These are phyloP conservation scores for Pseudozyma hubeiensis DNA, from an alignment of 1,284 basidiomycete species.

Conservation along the genomic window DNA sequence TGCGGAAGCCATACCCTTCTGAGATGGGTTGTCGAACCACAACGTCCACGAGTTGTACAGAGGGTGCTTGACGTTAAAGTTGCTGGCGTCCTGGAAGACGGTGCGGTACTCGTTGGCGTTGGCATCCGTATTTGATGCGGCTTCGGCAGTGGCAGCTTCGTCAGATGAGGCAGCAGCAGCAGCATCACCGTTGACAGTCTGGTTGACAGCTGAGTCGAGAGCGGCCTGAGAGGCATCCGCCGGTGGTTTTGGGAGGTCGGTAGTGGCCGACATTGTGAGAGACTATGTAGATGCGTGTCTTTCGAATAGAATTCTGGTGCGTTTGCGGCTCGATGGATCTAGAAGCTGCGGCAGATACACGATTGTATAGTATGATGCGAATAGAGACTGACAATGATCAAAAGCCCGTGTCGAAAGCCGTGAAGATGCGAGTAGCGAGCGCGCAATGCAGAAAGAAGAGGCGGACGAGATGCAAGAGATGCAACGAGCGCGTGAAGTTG, in stretches of 20 bases:
- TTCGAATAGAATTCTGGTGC: neutral
- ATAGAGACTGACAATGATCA: too few relatives aligned
- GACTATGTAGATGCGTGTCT: neutral
- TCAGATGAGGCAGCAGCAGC: slow-evolving; percentile 15
- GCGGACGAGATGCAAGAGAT: too few relatives aligned
- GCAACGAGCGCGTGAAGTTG: too few relatives aligned
- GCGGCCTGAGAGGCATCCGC: slow-evolving; percentile 59
- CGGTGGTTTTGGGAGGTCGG: slow-evolving; percentile 51
- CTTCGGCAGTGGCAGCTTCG: slow-evolving; percentile 8
- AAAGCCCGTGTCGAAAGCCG: too few relatives aligned
- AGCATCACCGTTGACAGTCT: slow-evolving; percentile 28
- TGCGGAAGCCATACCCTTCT: slow-evolving; percentile 58
- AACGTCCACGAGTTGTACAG: slow-evolving; percentile 67
- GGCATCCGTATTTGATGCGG: slow-evolving; percentile 13
- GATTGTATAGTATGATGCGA: too few relatives aligned
- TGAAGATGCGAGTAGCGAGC: too few relatives aligned
- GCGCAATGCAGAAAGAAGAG: too few relatives aligned
- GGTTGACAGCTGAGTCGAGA: slow-evolving; percentile 53
- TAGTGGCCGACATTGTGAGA: slow-evolving; percentile 32
- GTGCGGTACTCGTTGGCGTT: slow-evolving; percentile 56
- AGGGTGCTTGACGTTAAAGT: slow-evolving; percentile 68
- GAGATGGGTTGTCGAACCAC: slow-evolving; percentile 68
- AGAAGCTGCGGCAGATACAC: neutral
- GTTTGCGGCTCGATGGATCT: neutral
- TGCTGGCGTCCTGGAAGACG: slow-evolving; percentile 64